Evolutionary conservation across 176 grass and related monocot genomes (phyloP), one percentile per base, ranked within the genome.

Genomic region (Dendrocalamus sinicus): DNA sequence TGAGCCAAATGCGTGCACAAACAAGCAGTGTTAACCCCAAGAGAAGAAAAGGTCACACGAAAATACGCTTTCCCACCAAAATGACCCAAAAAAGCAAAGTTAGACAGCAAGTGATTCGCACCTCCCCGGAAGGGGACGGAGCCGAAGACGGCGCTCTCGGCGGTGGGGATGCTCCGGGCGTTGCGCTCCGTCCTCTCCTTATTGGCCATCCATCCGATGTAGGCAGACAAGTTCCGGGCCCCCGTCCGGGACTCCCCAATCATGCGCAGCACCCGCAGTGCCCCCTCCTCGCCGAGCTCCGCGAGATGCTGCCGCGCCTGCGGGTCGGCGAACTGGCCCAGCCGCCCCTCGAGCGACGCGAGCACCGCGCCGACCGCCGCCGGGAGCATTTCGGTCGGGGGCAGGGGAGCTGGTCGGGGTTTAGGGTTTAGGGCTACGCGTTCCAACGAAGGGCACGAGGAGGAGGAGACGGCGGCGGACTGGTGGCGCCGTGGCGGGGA

Each of bases 131-230:
- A 48, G 12, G 71, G 12, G 9, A 19, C 47, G 19, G 68, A 67
- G 59, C 10, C 0, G 67, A 37, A 40, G 12, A 39, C 87, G 58
- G 67, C 68, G 46, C 75, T 84, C 16, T 89, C 47, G 81, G 81
- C 54, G 55, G 43, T 16, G 16, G 86, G 44, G 64, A 72, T 12
- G 39, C 61, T 81, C 19, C 17, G 12, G 37, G 88, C 76, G 60
- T 89, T 75, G 82, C 68, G 76, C 76, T 12, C 15, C 87, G 85
- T 59, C 16, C 24, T 2, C 48, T 85, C 87, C 59, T 24, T n/a
- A 0, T 40, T n/a, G 19, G 40, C 87, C 68, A 89, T 11, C 0
- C 5, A 8, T 39, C 0, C 28, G 84, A 90, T 72, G 84, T 39
- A 82, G 72, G 55, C 79, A 19, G 84, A 78, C 1, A 90, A 55